phyloP scores from a whole-genome alignment of 139 green algal genomes.

The Parachlorella kessleri region DNA sequence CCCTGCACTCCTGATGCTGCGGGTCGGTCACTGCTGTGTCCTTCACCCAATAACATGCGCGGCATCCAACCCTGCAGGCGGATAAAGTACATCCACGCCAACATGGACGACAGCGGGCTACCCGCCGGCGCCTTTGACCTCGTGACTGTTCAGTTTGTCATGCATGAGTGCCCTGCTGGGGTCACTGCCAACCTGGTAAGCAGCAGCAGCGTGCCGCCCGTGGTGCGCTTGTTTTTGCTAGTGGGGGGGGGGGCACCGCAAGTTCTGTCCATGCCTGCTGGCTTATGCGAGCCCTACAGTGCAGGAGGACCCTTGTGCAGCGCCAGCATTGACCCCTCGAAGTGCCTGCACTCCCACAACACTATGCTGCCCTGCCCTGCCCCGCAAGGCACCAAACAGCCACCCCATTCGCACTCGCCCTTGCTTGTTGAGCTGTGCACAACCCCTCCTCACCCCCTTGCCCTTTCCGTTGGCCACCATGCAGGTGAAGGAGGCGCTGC shows the following conservation, averaged over 20 bases:
- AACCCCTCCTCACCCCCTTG: background rate
- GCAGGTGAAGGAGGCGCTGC: constrained; percentile 49
- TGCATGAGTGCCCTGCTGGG: constrained; percentile 81
- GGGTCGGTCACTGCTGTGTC: too few species aligned
- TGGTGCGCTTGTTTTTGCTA: background rate
- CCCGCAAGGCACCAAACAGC: background rate
- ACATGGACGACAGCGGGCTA: constrained; percentile 66
- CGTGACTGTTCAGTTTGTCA: constrained; percentile 70
- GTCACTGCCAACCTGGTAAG: constrained; percentile 14
- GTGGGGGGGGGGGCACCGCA: too few species aligned
- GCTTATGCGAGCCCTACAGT: too few species aligned
- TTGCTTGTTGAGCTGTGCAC: too few species aligned
- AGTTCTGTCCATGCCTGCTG: too few species aligned
- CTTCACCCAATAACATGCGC: too few species aligned
- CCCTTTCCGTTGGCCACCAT: background rate
- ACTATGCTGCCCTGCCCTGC: background rate
- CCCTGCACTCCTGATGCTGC: too few species aligned
- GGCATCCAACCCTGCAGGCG: too few species aligned
- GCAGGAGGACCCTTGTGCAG: too few species aligned
- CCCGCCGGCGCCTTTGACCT: constrained; percentile 65
- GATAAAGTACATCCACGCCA: constrained; percentile 73
- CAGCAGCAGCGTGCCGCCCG: background rate
- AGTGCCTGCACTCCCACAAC: too few species aligned
- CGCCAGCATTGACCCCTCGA: too few species aligned
- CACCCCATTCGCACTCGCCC: background rate